Base-by-base conservation (phyloP, 2,329 filamentous ascomycete species). In the Penicillium fuscoglaucum region DNA sequence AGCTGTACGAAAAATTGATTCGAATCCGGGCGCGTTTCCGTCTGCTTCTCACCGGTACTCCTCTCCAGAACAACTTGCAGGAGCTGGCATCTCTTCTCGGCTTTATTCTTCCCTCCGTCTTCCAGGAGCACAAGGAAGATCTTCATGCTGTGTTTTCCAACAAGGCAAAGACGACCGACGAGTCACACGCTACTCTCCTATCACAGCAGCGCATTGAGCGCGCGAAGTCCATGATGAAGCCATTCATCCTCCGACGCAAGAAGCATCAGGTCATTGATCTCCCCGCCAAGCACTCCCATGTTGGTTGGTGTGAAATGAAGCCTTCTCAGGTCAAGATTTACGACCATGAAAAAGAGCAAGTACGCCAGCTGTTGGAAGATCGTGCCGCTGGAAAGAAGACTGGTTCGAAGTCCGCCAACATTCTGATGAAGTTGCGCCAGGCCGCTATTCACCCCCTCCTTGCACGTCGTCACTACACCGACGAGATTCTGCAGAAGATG, bases 21-120 rank as follows among this genome's bases (percentile, higher is more conserved):
- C 83, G 85, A 37, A 92, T 99, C 54, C 84, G 84, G 0, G 88
- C 91, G 0, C 79, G 85, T n/a, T 97, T 95, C 82, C 87, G 92
- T 61, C 84, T 99, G 51, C 82, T 99, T 4, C 83, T 99, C 28
- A 91, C 88, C 29, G 95, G 95, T 43, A 99, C 95, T 0, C 95
- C 95, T 0, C 83, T 99, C 13, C 95, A 99, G 68, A 99, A 99
- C 77, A 98, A 98, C 72, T 80, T 99, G 21, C 88, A 93, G 70
- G 95, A 99, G 76, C 85, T 99, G 68, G 89, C 92, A 41, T 90
- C 92, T 2, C 84, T 99, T 15, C 84, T 99, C 13, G 91, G 89
- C n/a, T 98, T 99, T 71, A 92, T 99, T 68, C 89, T 98, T 74
- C 95, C 95, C 0, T 79, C 84, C 8, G 83, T 98, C 37, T 99